Conservation (phyloP, 257 asterid species). For the Penstemon eatonii region DNA sequence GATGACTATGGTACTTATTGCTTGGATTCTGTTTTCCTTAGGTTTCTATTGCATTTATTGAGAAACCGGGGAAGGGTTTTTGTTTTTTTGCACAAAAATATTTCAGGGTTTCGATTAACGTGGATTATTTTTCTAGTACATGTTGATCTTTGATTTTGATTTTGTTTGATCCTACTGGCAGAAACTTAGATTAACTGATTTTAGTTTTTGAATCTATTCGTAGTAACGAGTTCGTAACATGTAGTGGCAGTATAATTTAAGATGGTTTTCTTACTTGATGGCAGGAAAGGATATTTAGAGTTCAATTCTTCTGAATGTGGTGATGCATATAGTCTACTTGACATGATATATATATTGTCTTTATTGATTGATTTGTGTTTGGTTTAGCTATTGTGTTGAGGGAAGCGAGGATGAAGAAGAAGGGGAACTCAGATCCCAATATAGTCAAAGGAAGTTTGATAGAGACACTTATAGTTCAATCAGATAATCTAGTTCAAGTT, state of each 20-base stretch:
- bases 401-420: conserved; percentile 75
- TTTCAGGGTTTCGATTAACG: conserved; percentile 27
- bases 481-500: conserved; percentile 83
- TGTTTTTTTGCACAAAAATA: conserved; percentile 8
- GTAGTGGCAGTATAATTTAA: conserved; percentile 11
- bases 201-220: not conserved
- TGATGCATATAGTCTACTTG: not conserved
- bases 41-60: conserved; percentile 5
- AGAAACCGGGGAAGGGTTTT: not conserved
- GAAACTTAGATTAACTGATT: not conserved
- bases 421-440: conserved; percentile 57
- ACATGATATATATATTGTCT: not conserved
- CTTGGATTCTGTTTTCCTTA: conserved; percentile 7
- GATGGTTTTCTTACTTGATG: conserved; percentile 4
- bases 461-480: conserved; percentile 71
- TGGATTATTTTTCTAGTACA: not conserved
- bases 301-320: not conserved
- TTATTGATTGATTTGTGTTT: conserved; percentile 26
- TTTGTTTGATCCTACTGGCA: not conserved
- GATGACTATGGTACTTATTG: conserved; percentile 54
- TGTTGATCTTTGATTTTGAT: conserved; percentile 21
- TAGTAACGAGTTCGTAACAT: conserved; percentile 2
- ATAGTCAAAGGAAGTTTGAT: conserved; percentile 53
- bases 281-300: not conserved
- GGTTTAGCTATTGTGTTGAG: conserved; percentile 76